Evolutionary conservation across 441 rosid species (phyloP), one percentile per base, ranked within the genome.

Genomic region (Gossypium trilobum): DNA sequence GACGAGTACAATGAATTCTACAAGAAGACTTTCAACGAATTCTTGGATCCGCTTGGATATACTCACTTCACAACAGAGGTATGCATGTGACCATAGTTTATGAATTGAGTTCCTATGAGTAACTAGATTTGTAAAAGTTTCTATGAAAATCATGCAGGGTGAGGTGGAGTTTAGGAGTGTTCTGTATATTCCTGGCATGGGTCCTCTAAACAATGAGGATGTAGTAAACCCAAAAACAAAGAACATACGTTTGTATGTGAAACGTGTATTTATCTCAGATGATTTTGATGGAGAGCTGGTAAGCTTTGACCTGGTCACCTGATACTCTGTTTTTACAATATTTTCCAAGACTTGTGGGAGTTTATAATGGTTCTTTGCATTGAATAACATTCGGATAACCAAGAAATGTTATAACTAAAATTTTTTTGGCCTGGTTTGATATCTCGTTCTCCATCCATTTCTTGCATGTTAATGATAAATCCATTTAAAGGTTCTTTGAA

Each of bases 241-340:
- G 83, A 92, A 92, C 74, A 92, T 95, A 54, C 89, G 98, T 2
- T 75, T 92, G 77, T 86, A 89, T 75, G 99, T 95, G 68, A 95
- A 95, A 84, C 91, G 99, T 36, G 99, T 95, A 51, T 95, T 95
- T 78, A 95, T 95, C 81, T 95, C 99, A 46, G 97, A 95, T 85
- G 99, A 95, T 83, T 95, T 95, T 81, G 99, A 95, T 81, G 99
- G 99, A 74, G 99, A 95, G 77, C 86, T 95, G 89, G 99, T 94
- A 74, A 81, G 97, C 74, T 52, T 69, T 80, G 54, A 56, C 8
- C 0, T 67, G 50, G 9, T 23, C n/a, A 54, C 23, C 19, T 56
- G 67, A 48, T 48, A 64, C 25, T 36, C 64, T 73, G 6, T 52
- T 31, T 70, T 70, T 70, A 58, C 55, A 20, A 23, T 64, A 42